phyloP scores from a whole-genome alignment of 805 yeast species.

The Kodamaea leandrae region DNA sequence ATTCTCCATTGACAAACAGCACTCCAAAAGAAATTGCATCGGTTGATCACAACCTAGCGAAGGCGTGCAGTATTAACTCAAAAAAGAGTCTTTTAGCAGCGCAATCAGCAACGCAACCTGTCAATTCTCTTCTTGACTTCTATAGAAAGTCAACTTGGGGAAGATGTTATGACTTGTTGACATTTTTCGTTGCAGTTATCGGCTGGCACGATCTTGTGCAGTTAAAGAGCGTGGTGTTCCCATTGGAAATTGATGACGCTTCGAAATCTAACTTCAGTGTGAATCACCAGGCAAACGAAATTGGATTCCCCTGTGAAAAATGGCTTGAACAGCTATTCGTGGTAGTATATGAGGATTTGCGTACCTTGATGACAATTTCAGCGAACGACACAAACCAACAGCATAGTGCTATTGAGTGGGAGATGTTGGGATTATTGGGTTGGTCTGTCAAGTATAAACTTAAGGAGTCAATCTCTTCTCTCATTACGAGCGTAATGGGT shows the following conservation, averaged over 20 bases:
- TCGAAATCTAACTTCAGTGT: not conserved
- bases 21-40: constrained; percentile 35
- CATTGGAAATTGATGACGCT: constrained; percentile 17
- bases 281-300: constrained; percentile 18
- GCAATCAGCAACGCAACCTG: constrained; percentile 27
- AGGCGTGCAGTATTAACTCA: constrained; percentile 27
- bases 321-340: constrained; percentile 79
- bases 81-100: constrained; percentile 28
- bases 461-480: constrained; percentile 34
- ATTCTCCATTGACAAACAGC: constrained; percentile 34
- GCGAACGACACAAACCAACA: constrained; percentile 25
- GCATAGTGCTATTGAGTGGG: constrained; percentile 74
- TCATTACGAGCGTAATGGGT: constrained; percentile 49
- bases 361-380: constrained; percentile 24
- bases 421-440: constrained; percentile 58
- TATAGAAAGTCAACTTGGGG: constrained; percentile 40
- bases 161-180: constrained; percentile 59
- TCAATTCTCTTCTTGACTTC: constrained; percentile 32
- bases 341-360: constrained; percentile 62
- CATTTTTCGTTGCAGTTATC: constrained; percentile 59
- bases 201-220: constrained; percentile 83
- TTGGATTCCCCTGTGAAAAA: constrained; percentile 53
- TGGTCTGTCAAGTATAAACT: constrained; percentile 41
- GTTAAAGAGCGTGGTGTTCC: constrained; percentile 67
- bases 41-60: constrained; percentile 30